Evolutionary conservation across 805 yeast species (phyloP), one percentile per base, ranked within the genome.

Genomic region (Schwanniomyces occidentalis): DNA sequence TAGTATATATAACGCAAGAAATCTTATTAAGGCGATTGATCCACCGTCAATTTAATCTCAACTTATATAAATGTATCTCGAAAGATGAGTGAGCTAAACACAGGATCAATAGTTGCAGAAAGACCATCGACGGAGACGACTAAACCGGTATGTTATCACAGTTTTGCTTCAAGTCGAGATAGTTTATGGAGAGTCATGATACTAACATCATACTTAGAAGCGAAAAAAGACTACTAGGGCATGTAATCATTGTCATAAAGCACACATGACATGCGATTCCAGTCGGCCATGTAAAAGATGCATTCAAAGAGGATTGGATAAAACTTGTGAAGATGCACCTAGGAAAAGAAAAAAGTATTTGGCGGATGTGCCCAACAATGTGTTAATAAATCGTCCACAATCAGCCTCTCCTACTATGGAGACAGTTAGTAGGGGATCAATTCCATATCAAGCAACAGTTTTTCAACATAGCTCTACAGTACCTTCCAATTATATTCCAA

Each of bases 231-330:
- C 93, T 0, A 70, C 81, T 6, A 70, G 95, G 37, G 98, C 99
- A 4, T 91, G 99, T 49, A 76, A 78, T 25, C 93, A 90, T 61
- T 91, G 99, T 54, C 89, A 90, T 41, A 77, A 80, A 49, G 85
- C 95, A 2, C 99, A 91, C 57, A 78, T 90, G 71, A 86, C 97
- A 0, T 91, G 99, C 58, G 96, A 90, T 48, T 76, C 80, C 37
- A 74, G 65, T 54, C 76, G 95, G 24, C 95, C 95, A 0, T 91
- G 99, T 51, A 72, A 73, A 35, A 60, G 96, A 32, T 91, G 99
- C 58, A 56, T 83, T 3, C 69, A 69, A 18, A 71, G 88, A 50
- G 91, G 90, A 0, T 61, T 88, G 10, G 74, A 71, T 2, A 74
- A 65, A 10, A 69, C 85, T 0, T 91, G 98, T 62, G 77, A 76